A percentile compares a stretch with the other conserved stretches of the same genome.
phyloP scores from a whole-genome alignment of 768 basidiomycete species.

The Termitomyces sp. region DNA sequence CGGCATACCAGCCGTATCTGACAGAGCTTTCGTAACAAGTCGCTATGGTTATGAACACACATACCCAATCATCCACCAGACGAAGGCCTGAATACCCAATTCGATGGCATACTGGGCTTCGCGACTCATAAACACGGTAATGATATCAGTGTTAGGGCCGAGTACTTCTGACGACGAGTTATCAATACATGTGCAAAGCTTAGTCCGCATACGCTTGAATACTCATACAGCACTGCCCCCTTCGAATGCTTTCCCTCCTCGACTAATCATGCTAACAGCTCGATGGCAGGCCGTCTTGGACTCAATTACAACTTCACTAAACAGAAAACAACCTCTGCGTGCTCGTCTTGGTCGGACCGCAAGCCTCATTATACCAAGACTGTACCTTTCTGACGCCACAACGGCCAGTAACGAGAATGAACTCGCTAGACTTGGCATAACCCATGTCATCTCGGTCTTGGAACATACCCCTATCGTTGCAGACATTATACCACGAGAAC shows the following conservation, averaged over 20 bases:
- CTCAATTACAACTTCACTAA: slow-evolving; percentile 10
- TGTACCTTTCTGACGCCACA: slow-evolving; percentile 61
- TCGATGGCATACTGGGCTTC: slow-evolving; percentile 8
- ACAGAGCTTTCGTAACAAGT: neutral
- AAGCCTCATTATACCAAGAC: slow-evolving; percentile 35
- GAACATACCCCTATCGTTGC: slow-evolving; percentile 45
- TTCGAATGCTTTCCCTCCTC: neutral
- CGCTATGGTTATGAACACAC: neutral
- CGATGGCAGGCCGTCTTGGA: slow-evolving; percentile 17
- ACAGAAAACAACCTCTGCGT: slow-evolving; percentile 6
- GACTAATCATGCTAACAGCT: slow-evolving; percentile 24
- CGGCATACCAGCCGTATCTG: slow-evolving; percentile 30
- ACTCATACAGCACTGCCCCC: neutral
- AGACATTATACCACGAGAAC: slow-evolving; percentile 31
- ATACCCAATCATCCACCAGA: slow-evolving; percentile 21
- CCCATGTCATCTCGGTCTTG: slow-evolving; percentile 65
- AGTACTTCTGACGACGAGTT: no score
- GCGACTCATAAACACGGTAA: slow-evolving; percentile 1
- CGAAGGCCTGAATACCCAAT: slow-evolving; percentile 16
- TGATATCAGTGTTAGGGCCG: no score
- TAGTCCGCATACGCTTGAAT: neutral
- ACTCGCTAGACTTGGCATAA: slow-evolving; percentile 56
- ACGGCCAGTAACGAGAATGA: slow-evolving; percentile 46
- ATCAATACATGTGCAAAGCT: no score
- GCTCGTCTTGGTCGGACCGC: slow-evolving; percentile 17